Base-by-base conservation (phyloP, 768 basidiomycete species). In the Arthromyces matolae region DNA sequence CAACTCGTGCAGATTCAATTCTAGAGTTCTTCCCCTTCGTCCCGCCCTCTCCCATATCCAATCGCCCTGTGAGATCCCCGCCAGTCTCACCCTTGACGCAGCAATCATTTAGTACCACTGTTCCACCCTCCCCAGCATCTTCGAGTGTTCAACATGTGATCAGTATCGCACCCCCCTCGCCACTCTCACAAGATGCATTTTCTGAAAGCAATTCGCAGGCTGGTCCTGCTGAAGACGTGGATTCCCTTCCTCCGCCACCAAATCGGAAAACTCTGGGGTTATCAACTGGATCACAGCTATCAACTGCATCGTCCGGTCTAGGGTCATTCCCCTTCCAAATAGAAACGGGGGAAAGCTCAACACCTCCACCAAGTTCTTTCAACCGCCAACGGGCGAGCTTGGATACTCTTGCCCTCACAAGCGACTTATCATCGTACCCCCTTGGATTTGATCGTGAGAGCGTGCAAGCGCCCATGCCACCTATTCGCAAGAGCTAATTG, bases 321-420 rank as follows among this genome's bases (percentile, higher is more conserved):
- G 86, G 84, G 14, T 85, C 84, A 20, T 92, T 89, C 75, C 83
- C 89, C 31, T 92, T 92, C 79, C 87, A 90, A 51, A 88, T 92
- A 59, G 87, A 89, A 54, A 72, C 81, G 25, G 81, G 82, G 46
- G 78, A 78, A 32, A 54, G 52, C 42, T 50, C 56, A 29, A 47
- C 63, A 8, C 55, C 59, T 19, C 68, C 73, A 24, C 61, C 72
- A 28, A 56, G 68, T 46, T 61, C 75, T 31, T 60, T 68, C 54
- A 65, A 68, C 50, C 79, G 80, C 31, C 80, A 83, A 63, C 80
- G 90, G 43, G 90, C 90, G 23, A 92, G 89, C 61, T 69, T 93
- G 55, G 90, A 93, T 58, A 92, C 90, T 0, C 72, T 93, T 27
- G 89, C 86, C 3, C 75, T 93, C 49, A 92, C 89, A 51, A 84